Percentiles rank a stretch among this genome's conserved stretches.
Conservation (phyloP, 441 rosid genomes). For the Aleurites moluccanus region DNA sequence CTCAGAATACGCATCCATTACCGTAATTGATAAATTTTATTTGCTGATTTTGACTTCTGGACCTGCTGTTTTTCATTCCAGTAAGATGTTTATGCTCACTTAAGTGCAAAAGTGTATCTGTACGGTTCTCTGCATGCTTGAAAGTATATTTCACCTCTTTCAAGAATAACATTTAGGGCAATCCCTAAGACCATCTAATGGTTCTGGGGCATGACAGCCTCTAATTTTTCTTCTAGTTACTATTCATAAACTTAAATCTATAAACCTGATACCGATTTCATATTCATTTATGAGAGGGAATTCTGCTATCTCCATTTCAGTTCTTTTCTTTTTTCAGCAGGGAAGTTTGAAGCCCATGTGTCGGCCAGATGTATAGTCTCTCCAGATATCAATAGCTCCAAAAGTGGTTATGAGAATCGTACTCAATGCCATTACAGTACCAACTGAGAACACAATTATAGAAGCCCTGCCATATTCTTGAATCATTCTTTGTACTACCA, state of each 20-base stretch:
- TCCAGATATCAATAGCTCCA: slow-evolving; percentile 75
- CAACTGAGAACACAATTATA: slow-evolving; percentile 77
- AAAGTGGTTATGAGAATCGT: slow-evolving; percentile 67
- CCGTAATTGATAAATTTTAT: slow-evolving; percentile 18
- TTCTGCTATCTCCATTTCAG: neutral
- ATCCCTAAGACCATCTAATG: no score
- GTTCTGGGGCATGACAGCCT: no score
- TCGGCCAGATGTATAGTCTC: slow-evolving; percentile 56
- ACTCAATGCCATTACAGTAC: slow-evolving; percentile 77
- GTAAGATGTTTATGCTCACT: neutral
- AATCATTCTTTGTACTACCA: slow-evolving; percentile 63
- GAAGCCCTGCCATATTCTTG: slow-evolving; percentile 74
- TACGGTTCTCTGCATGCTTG: neutral
- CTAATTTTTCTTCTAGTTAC: no score
- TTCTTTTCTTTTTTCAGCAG: slow-evolving; percentile 36
- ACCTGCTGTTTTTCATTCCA: neutral
- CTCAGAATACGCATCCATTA: slow-evolving; percentile 7
- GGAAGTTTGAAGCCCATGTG: slow-evolving; percentile 80
- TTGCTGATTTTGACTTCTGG: slow-evolving; percentile 4
- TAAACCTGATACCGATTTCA: no score
- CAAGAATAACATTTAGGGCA: no score
- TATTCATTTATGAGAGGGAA: neutral
- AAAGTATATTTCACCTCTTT: neutral
- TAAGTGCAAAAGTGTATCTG: neutral
- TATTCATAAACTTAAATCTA: no score